phyloP scores from a whole-genome alignment of 2,329 filamentous ascomycete species.

The Microcyclosporella mali region DNA sequence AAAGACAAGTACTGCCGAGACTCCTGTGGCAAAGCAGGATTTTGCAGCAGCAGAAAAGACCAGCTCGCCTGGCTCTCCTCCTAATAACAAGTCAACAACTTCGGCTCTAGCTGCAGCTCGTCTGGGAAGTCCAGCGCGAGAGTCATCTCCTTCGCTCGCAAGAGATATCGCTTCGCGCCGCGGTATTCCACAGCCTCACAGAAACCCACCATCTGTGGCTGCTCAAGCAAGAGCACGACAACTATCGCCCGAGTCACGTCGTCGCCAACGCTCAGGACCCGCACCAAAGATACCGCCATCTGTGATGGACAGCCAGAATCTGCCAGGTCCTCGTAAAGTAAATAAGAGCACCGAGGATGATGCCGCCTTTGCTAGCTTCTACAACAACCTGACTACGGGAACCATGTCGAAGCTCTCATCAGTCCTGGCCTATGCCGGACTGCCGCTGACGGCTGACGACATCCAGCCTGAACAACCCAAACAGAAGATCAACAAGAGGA shows the following conservation, averaged over 20 bases:
- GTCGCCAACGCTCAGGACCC: constrained; percentile 13
- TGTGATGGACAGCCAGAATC: constrained; percentile 26
- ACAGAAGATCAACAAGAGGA: constrained; percentile 27
- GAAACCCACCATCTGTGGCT: constrained; percentile 22
- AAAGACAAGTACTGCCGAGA: constrained; percentile 5
- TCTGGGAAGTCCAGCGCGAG: constrained; percentile 23
- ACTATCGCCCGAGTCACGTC: constrained; percentile 27
- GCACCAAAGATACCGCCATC: constrained; percentile 25
- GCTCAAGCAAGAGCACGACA: constrained; percentile 27
- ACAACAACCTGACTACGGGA: constrained; percentile 74
- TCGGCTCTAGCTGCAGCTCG: constrained; percentile 22
- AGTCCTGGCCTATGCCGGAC: constrained; percentile 83
- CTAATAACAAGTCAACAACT: constrained; percentile 14
- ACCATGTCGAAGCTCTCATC: constrained; percentile 85
- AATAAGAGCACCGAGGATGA: constrained; percentile 26
- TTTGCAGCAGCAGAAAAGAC: constrained; percentile 31
- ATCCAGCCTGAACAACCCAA: constrained; percentile 21
- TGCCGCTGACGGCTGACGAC: constrained; percentile 56
- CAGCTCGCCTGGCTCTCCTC: neutral
- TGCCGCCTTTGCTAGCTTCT: constrained; percentile 84
- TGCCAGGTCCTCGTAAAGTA: constrained; percentile 8
- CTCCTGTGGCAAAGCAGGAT: constrained; percentile 40
- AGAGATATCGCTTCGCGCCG: constrained; percentile 35
- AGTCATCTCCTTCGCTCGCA: constrained; percentile 32
- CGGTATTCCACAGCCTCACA: constrained; percentile 28